Evolutionary conservation across 2,329 filamentous ascomycete species (phyloP).

Genomic region (Chrysoporthe cubensis): DNA sequence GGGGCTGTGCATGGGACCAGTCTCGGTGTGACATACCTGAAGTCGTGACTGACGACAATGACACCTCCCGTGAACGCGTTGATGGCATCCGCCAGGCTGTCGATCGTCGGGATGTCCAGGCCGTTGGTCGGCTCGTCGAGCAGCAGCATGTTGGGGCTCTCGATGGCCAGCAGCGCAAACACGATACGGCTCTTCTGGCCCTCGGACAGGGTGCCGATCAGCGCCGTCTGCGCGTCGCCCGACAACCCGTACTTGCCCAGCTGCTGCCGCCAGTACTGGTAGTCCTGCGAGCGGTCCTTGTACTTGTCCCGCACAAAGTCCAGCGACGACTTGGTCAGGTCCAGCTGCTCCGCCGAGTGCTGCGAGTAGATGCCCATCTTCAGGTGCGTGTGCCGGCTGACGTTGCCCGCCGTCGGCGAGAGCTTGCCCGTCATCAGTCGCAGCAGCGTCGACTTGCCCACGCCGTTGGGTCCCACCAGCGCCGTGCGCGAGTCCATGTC

Average conservation of each 20-base stretch:
- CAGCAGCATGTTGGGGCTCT: constrained; percentile 95
- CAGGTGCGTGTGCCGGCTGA: constrained; percentile 94
- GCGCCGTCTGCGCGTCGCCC: constrained; percentile 90
- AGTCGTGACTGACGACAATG: constrained; percentile 97
- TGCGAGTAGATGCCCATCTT: constrained; percentile 98
- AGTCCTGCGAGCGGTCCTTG: constrained; percentile 85
- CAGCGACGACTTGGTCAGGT: constrained; percentile 94
- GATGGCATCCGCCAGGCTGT: constrained; percentile 96
- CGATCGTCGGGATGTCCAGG: constrained; percentile 97
- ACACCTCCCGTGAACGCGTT: constrained; percentile 96
- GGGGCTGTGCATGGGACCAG: background rate
- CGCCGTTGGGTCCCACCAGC: constrained; percentile 97
- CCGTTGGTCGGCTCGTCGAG: constrained; percentile 99
- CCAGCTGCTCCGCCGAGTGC: constrained; percentile 97
- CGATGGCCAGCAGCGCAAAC: constrained; percentile 93
- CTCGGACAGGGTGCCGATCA: constrained; percentile 97
- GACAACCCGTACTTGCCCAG: constrained; percentile 92
- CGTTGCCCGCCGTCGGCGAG: constrained; percentile 77
- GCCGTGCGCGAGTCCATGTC: constrained; percentile 99
- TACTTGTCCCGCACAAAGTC: constrained; percentile 99
- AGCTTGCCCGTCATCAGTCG: constrained; percentile 96
- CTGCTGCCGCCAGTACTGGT: constrained; percentile 99
- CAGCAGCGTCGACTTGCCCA: constrained; percentile 96
- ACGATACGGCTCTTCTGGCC: constrained; percentile 98
- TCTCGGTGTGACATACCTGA: constrained; percentile 69